phyloP scores from a whole-genome alignment of 73 alveolate genomes.

The Urostyla sp. region DNA sequence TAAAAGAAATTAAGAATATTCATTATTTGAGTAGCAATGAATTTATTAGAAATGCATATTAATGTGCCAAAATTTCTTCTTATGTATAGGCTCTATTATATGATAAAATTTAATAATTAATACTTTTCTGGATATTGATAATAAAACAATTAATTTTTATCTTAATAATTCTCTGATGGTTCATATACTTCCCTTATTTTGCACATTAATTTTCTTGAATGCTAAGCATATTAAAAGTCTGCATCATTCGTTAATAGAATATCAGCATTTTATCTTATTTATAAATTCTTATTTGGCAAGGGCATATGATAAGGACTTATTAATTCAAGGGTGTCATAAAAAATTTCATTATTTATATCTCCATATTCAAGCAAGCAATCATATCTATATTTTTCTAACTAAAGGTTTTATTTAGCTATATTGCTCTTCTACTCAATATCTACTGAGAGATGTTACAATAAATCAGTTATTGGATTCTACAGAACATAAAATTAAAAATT shows the following conservation, averaged over 20 bases:
- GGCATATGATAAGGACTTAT: constrained; percentile 45
- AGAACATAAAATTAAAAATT: neutral
- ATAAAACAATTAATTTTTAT: neutral
- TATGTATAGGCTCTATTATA: neutral
- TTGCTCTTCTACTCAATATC: neutral
- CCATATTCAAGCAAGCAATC: constrained; percentile 5
- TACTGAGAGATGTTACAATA: neutral
- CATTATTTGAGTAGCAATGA: constrained; percentile 17
- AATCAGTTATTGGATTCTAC: constrained; percentile 35
- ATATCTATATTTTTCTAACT: neutral
- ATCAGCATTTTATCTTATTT: neutral
- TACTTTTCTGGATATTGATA: constrained; percentile 16
- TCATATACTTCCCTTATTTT: neutral
- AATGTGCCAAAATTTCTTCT: constrained; percentile 8
- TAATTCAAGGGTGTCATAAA: neutral
- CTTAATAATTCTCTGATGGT: constrained; percentile 3
- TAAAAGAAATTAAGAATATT: neutral
- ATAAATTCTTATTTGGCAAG: neutral
- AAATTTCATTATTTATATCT: neutral
- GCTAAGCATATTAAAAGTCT: neutral
- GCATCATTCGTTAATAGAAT: neutral
- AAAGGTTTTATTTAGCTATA: neutral
- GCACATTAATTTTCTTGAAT: constrained; percentile 14
- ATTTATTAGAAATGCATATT: constrained; percentile 10
- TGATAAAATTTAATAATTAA: neutral